A percentile compares a stretch with the other conserved stretches of the same genome.
phyloP scores from a whole-genome alignment of 768 basidiomycete genomes.

The Xerocomellus intermedius region DNA sequence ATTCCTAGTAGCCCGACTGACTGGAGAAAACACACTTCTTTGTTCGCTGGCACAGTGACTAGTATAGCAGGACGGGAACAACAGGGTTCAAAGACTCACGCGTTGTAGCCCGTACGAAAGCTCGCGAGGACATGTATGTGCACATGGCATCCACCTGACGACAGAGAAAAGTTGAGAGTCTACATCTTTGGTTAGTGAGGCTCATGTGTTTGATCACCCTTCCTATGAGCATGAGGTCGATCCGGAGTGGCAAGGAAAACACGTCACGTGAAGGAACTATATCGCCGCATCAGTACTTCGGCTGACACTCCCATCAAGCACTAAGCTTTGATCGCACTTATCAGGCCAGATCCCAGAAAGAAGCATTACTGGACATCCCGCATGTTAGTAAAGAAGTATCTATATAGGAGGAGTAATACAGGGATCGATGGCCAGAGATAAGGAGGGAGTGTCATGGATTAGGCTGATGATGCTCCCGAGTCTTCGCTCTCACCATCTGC shows the following conservation, averaged over 20 bases:
- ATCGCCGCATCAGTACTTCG: background rate
- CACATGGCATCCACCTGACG: slow-evolving; percentile 17
- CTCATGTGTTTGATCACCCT: slow-evolving; percentile 9
- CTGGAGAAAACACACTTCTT: background rate
- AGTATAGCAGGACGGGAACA: slow-evolving; percentile 3
- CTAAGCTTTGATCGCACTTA: slow-evolving; percentile 20
- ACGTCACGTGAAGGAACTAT: slow-evolving; percentile 13
- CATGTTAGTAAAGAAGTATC: slow-evolving; percentile 26
- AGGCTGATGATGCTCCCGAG: slow-evolving; percentile 34
- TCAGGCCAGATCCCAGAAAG: slow-evolving; percentile 13
- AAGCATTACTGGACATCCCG: slow-evolving; percentile 21
- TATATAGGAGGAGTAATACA: slow-evolving; percentile 37
- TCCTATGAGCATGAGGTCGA: slow-evolving; percentile 7
- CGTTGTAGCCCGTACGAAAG: background rate
- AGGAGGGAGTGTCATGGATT: slow-evolving; percentile 24
- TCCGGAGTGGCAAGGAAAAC: slow-evolving; percentile 1
- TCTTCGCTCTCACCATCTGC: slow-evolving; percentile 65
- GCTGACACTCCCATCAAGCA: slow-evolving; percentile 8
- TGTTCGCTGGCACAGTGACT: slow-evolving; percentile 11
- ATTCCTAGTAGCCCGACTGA: slow-evolving; percentile 4
- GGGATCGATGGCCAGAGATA: slow-evolving; percentile 26
- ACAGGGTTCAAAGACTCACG: background rate
- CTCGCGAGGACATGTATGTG: slow-evolving; percentile 14
- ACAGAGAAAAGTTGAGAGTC: background rate
- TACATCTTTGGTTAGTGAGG: background rate